These are phyloP conservation scores for Teratosphaeria epicoccoides DNA, from an alignment of 2,329 filamentous ascomycete genomes.

Conservation along the genomic window DNA sequence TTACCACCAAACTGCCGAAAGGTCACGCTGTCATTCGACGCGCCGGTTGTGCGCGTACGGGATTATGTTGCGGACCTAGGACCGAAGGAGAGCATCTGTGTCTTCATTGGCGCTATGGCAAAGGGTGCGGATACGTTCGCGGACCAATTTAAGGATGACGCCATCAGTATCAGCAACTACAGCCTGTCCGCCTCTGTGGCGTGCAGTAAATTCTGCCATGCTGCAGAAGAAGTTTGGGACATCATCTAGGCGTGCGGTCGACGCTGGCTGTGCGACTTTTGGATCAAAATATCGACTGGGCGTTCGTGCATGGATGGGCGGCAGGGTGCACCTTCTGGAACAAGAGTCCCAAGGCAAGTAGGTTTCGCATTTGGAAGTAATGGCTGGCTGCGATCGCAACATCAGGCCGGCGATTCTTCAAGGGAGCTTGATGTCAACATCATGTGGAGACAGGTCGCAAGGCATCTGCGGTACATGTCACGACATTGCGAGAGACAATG, in stretches of 20 bases:
- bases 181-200: conserved; percentile 94
- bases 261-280: too few relatives aligned
- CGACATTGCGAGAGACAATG: not conserved
- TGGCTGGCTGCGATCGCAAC: conserved; percentile 16
- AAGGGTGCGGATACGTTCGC: conserved; percentile 95
- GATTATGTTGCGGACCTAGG: conserved; percentile 77
- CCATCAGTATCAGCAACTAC: conserved; percentile 97
- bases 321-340: too few relatives aligned
- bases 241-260: conserved; percentile 70
- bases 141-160: conserved; percentile 87
- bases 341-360: conserved; percentile 15
- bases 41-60: conserved; percentile 71
- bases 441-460: conserved; percentile 1
- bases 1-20: conserved; percentile 95
- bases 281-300: too few relatives aligned
- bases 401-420: conserved; percentile 8
- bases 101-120: conserved; percentile 97
- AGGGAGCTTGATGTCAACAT: conserved; percentile 11
- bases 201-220: conserved; percentile 99
- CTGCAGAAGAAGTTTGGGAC: conserved; percentile 91
- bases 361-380: not conserved
- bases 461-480: not conserved
- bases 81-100: conserved; percentile 84
- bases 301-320: too few relatives aligned
- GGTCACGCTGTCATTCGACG: conserved; percentile 90